Base-by-base conservation (phyloP, 306 rosid species). In the Prunus fruticosa region DNA sequence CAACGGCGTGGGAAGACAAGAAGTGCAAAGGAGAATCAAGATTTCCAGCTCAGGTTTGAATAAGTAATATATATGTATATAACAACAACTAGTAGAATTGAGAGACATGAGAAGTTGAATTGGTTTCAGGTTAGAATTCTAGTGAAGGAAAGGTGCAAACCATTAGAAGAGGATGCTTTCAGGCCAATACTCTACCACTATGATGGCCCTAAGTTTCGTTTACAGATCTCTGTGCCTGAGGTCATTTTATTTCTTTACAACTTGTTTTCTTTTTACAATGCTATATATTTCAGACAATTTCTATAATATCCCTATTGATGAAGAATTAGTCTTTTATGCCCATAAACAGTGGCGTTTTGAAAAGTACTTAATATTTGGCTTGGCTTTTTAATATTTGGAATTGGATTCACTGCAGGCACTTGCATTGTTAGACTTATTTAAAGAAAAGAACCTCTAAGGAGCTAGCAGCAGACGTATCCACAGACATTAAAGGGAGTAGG, bases 191-290 rank as follows among this genome's bases (percentile, higher is more conserved):
- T 79, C 7, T 15, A 64, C 69, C 82, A 79, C 62, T 79, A 79
- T 51, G 82, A 79, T 25, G 82, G 82, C 67, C 82, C 74, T n/a
- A 79, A 79, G 74, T 79, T 79, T 62, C 78, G 70, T 6, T 67
- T 79, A 32, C 83, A 79, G 61, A 79, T 79, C 58, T 72, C 56
- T 18, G 79, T 79, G 34, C 75, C 83, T 5, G 83, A 79, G 82
- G 82, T 54, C 47, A 27, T 25, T 27, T 61, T 27, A 4, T 7
- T 13, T 13, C 66, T n/a, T 18, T 12, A 11, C 32, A 5, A 13
- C 43, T 61, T 62, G 5, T 62, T 27, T 14, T 13, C 43, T 6
- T 32, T 62, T 14, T 15, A 15, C 19, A 25, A 25, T 60, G 20
- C 62, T 54, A n/a, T 54, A 3, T 2, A 53, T 53, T 10, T 22